Percentiles rank a stretch among this genome's conserved stretches.
Evolutionary conservation across 768 basidiomycete genomes (phyloP).

Genomic region (Naganishia randhawae): DNA sequence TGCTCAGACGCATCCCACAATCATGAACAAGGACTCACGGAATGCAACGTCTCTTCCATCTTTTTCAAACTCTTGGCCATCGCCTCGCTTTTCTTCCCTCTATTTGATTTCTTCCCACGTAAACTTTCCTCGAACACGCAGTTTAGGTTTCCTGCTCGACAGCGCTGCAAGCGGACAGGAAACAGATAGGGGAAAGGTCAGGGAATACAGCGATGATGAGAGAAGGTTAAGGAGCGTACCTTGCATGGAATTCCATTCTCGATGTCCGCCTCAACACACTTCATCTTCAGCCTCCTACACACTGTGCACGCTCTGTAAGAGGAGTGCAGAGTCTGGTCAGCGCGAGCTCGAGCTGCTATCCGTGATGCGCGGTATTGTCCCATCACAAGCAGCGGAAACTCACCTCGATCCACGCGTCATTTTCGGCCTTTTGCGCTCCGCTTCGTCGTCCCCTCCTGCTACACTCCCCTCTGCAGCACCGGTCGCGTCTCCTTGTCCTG

Average conservation of each 20-base stretch:
- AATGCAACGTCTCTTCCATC: conserved; percentile 56
- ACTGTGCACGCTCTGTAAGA: conserved; percentile 27
- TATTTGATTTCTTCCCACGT: conserved; percentile 67
- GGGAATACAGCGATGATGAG: neutral
- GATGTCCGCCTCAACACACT: conserved; percentile 45
- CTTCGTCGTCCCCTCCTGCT: conserved; percentile 29
- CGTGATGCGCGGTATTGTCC: neutral
- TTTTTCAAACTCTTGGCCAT: conserved; percentile 37
- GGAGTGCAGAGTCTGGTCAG: neutral
- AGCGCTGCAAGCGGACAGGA: conserved; percentile 34
- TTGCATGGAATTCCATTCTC: conserved; percentile 45
- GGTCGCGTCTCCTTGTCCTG: conserved; percentile 27
- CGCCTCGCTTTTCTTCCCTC: conserved; percentile 34
- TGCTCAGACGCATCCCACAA: too few relatives aligned
- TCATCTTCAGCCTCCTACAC: conserved; percentile 48
- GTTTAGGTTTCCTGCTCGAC: conserved; percentile 57
- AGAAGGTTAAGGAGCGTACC: conserved; percentile 26
- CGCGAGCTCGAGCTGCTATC: neutral
- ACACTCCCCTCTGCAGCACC: neutral
- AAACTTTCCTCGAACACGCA: conserved; percentile 97
- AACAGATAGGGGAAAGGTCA: neutral
- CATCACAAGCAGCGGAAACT: conserved; percentile 39
- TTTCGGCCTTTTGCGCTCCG: conserved; percentile 43
- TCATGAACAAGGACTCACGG: conserved; percentile 51
- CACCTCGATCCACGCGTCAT: conserved; percentile 49